A percentile compares a stretch with the other conserved stretches of the same genome.
Evolutionary conservation across 768 basidiomycete species (phyloP).

Genomic region (Gloeostereum incarnatum): DNA sequence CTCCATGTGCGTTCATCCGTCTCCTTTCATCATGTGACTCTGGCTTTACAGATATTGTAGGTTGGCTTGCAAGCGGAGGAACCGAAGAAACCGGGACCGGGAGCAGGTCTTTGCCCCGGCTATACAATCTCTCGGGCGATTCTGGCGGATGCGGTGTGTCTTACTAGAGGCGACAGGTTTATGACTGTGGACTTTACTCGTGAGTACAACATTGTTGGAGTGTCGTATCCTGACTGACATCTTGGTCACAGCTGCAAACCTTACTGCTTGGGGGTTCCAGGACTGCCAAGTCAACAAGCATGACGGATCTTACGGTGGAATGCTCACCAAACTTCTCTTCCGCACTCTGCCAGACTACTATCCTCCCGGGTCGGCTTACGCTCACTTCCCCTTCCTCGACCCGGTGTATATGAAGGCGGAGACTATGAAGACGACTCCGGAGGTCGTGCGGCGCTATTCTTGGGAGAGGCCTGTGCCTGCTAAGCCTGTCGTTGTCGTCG

Average conservation of each 20-base stretch:
- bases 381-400: conserved; percentile 74
- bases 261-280: conserved; percentile 44
- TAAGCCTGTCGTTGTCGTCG: conserved; percentile 14
- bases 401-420: conserved; percentile 33
- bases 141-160: conserved; percentile 42
- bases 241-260: conserved; percentile 21
- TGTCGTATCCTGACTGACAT: neutral
- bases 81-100: conserved; percentile 38
- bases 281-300: conserved; percentile 37
- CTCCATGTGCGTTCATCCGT: conserved; percentile 16
- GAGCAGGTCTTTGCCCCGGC: conserved; percentile 50
- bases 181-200: conserved; percentile 43
- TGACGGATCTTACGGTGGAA: conserved; percentile 71
- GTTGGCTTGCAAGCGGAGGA: conserved; percentile 36
- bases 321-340: conserved; percentile 67
- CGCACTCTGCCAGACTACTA: conserved; percentile 63
- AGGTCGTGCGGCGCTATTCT: conserved; percentile 32
- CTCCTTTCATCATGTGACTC: neutral
- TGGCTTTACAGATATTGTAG: neutral
- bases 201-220: conserved; percentile 12
- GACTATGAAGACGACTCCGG: conserved; percentile 9
- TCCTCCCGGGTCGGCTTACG: conserved; percentile 54
- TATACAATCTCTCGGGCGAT: conserved; percentile 48
- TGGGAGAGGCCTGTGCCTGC: conserved; percentile 44
- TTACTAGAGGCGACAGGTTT: conserved; percentile 46